Base-by-base conservation (phyloP, 805 yeast genomes). In the Blastobotrys chiropterorum region DNA sequence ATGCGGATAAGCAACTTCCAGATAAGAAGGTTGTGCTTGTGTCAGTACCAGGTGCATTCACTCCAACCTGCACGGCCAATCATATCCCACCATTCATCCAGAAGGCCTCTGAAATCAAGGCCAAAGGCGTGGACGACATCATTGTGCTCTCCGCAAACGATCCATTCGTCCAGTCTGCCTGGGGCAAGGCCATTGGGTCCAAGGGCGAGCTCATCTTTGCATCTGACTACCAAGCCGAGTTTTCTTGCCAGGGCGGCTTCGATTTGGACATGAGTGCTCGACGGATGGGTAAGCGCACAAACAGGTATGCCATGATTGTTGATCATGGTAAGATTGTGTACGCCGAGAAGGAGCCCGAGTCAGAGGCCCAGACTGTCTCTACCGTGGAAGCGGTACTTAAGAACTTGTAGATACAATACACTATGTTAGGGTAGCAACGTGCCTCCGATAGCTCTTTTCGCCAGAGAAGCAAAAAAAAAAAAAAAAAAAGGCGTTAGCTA, bases 31-130 rank as follows among this genome's bases (percentile, higher is more conserved):
- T 83, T 31, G 80, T 86, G 43, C 72, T 86, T 60, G 87, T 88
- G 31, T 76, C 85, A 53, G 90, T 86, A 34, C 94, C 95, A 56
- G 95, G 90, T 56, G 94, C 95, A 8, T 87, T 86, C 75, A 86
- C 95, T 22, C 95, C 92, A 52, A 81, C 92, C 5, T 86, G 94
- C 69, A 76, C 86, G 47, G 79, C 76, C 48, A 74, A 78, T 60
- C 94, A 85, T 68, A 76, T 85, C 54, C 92, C 92, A 52, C 86
- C 82, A 20, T 84, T 71, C 72, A 66, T 84, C 53, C 63, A 70
- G 53, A 71, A 79, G 56, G 66, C 77, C 50, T 66, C 65, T 19
- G 76, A 78, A 50, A 76, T 86, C 63, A 68, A 74, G 61, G 68
- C 72, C 51, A 83, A 82, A 69, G 81, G 83, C 39, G 82, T 83